phyloP scores from a whole-genome alignment of 768 basidiomycete genomes.

The Suillus decipiens region DNA sequence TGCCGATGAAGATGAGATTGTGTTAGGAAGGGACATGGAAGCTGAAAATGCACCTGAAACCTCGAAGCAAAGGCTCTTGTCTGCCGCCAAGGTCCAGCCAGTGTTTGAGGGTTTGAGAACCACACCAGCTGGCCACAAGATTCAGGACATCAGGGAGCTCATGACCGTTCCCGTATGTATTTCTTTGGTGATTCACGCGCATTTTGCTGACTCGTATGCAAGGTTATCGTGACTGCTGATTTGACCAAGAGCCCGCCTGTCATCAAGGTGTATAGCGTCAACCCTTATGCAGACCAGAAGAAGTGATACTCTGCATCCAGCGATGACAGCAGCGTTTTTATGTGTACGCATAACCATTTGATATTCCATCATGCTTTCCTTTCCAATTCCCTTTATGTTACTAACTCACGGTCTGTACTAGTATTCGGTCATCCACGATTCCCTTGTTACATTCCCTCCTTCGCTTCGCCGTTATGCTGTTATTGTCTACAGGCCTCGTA shows the following conservation, averaged over 20 bases:
- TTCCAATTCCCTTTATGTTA: conserved; percentile 30
- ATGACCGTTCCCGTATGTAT: conserved; percentile 87
- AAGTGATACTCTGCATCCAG: conserved; percentile 25
- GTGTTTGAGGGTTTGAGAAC: conserved; percentile 82
- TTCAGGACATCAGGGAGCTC: conserved; percentile 92
- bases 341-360: conserved; percentile 33
- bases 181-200: conserved; percentile 3
- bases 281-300: conserved; percentile 76
- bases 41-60: conserved; percentile 50
- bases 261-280: conserved; percentile 96
- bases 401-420: conserved; percentile 33
- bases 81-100: conserved; percentile 73
- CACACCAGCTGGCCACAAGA: conserved; percentile 80
- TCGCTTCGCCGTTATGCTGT: conserved; percentile 12
- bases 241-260: conserved; percentile 95
- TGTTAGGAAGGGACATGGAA: conserved; percentile 60
- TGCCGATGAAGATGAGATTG: conserved; percentile 77
- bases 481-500: neutral
- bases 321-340: conserved; percentile 12
- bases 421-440: conserved; percentile 27
- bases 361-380: conserved; percentile 31
- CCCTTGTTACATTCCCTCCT: conserved; percentile 23
- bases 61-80: conserved; percentile 77
- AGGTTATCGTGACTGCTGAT: conserved; percentile 96
- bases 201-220: conserved; percentile 14